phyloP scores from a whole-genome alignment of 257 asterid species.

The Linaria vulgaris region DNA sequence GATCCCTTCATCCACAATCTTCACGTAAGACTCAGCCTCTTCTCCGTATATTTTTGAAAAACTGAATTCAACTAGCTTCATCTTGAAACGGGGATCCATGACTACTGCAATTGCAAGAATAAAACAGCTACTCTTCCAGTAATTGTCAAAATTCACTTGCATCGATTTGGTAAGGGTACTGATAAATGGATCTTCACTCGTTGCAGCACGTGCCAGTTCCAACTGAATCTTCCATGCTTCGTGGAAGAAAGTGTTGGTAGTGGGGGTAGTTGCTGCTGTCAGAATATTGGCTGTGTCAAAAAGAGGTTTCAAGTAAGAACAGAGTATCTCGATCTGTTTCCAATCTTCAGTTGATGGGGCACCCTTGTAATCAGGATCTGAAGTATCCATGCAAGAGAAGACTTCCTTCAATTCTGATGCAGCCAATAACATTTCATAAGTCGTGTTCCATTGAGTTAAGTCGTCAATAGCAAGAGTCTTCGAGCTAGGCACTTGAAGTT shows the following conservation, averaged over 20 bases:
- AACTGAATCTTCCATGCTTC: slow-evolving; percentile 97
- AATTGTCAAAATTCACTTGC: slow-evolving; percentile 75
- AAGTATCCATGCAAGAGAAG: slow-evolving; percentile 75
- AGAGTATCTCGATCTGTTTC: slow-evolving; percentile 70
- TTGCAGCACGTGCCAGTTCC: slow-evolving; percentile 71
- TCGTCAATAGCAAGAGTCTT: slow-evolving; percentile 71
- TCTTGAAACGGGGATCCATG: slow-evolving; percentile 94
- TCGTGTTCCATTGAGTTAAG: slow-evolving; percentile 83
- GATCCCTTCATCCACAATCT: slow-evolving; percentile 72
- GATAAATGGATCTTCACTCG: slow-evolving; percentile 63
- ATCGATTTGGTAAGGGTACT: slow-evolving; percentile 58
- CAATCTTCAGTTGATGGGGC: slow-evolving; percentile 68
- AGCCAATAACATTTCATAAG: slow-evolving; percentile 81
- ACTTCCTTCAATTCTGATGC: slow-evolving; percentile 87
- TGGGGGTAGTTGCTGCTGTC: slow-evolving; percentile 49
- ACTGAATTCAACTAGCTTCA: slow-evolving; percentile 89
- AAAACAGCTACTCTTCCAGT: slow-evolving; percentile 82
- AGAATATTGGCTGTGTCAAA: slow-evolving; percentile 78
- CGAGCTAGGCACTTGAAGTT: slow-evolving; percentile 89
- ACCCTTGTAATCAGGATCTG: slow-evolving; percentile 72
- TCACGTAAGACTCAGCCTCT: slow-evolving; percentile 58
- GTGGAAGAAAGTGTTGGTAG: slow-evolving; percentile 81
- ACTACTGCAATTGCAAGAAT: slow-evolving; percentile 86
- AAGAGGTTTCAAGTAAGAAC: slow-evolving; percentile 61
- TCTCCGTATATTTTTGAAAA: slow-evolving; percentile 81